Evolutionary conservation across 1,284 basidiomycete species (phyloP), one percentile per base, ranked within the genome.

Genomic region (Cutaneotrichosporon spelunceum): DNA sequence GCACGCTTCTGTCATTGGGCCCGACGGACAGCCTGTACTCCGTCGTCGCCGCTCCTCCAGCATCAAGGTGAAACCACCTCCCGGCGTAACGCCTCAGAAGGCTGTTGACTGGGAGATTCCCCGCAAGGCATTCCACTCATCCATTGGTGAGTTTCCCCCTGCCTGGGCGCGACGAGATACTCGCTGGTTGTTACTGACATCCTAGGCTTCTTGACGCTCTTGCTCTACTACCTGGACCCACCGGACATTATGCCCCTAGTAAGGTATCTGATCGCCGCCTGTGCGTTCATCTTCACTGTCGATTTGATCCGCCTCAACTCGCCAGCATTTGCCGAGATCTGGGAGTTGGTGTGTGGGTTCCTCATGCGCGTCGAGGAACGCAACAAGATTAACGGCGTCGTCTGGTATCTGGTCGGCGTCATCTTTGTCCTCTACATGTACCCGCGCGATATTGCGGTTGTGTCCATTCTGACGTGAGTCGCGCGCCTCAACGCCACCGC

Each of bases 371-470:
- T 94, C 68, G 87, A 87, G 67, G 94, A 97, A 81, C 90, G 88
- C 81, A 87, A 88, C 59, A 81, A 84, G 49, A 84, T 87, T 16
- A 93, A 93, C 72, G 95, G 95, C 4, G 92, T 95, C 30, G 87
- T 97, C 50, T 98, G 92, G 91, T 99, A 98, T 77, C 87, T 98
- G 57, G 79, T 95, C 30, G 95, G 95, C 21, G 92, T 92, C 68
- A 86, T 93, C 66, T 85, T 88, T 72, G 90, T 88, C 33, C 84
- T 99, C 23, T 80, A 85, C 1, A 80, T 89, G 63, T 91, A 91
- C 70, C 93, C 93, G 0, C 82, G 88, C 57, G 93, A 96, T 71
- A 84, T 97, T 39, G 93, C 93, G 26, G 86, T 89, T 21, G 87
- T 94, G 14, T 86, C 92, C 3, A 89, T 96, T 69, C 83, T 95